phyloP scores from a whole-genome alignment of 2,329 filamentous ascomycete genomes.

The Fusarium redolens region DNA sequence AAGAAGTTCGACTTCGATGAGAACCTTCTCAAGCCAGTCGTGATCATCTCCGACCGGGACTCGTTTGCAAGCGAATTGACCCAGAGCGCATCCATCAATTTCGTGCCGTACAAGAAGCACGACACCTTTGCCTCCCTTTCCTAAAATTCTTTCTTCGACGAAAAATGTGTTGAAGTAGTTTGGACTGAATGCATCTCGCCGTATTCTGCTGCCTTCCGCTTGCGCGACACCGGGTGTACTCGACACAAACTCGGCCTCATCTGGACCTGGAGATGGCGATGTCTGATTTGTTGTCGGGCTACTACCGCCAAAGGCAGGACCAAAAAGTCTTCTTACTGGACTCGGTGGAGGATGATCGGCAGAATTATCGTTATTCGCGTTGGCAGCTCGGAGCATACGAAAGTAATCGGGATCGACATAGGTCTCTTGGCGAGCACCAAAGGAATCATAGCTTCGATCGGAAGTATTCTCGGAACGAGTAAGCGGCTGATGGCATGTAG shows the following conservation, averaged over 20 bases:
- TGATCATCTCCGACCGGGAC: slow-evolving; percentile 96
- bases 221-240: slow-evolving; percentile 62
- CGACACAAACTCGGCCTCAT: slow-evolving; percentile 62
- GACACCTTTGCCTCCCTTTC: slow-evolving; percentile 92
- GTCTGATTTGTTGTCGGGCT: slow-evolving; percentile 20
- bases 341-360: slow-evolving; percentile 60
- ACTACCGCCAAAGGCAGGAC: slow-evolving; percentile 53
- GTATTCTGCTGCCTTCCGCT: slow-evolving; percentile 75
- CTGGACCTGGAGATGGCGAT: slow-evolving; percentile 41
- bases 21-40: slow-evolving; percentile 91
- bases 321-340: slow-evolving; percentile 65
- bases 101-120: slow-evolving; percentile 94
- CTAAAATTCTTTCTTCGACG: slow-evolving; percentile 85
- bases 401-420: slow-evolving; percentile 96
- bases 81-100: slow-evolving; percentile 87
- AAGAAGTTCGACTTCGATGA: slow-evolving; percentile 92
- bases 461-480: slow-evolving; percentile 57
- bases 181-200: slow-evolving; percentile 86
- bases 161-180: slow-evolving; percentile 96
- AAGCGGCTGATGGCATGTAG: slow-evolving; percentile 86
- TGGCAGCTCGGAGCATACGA: slow-evolving; percentile 80
- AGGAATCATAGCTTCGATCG: slow-evolving; percentile 62
- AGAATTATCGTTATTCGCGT: slow-evolving; percentile 55
- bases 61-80: slow-evolving; percentile 95
- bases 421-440: slow-evolving; percentile 61